Base-by-base conservation (phyloP, 2,329 filamentous ascomycete genomes). In the Cyphellophora attinorum region DNA sequence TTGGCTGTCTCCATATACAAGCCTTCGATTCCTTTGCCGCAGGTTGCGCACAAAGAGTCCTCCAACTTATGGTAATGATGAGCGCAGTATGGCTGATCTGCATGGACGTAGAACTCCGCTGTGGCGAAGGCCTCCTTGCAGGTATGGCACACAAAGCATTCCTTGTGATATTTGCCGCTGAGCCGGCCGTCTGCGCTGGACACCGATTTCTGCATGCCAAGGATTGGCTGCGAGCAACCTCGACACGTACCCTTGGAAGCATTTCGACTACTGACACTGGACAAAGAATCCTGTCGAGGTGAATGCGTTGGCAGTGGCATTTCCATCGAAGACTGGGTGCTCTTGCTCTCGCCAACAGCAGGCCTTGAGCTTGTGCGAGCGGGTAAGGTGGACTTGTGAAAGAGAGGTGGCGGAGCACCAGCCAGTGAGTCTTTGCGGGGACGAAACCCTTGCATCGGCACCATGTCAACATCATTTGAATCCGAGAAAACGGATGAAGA, bases 31-130 rank as follows among this genome's bases (percentile, higher is more conserved):
- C 91, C 91, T 8, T 68, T 67, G 44, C 82, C 73, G 57, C 91
- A 98, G 18, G 71, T 72, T 11, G 74, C 72, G 55, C 91, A 98
- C 1, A 95, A 64, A 30, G 85, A 93, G 33, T 81, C 81, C 50
- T 96, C 96, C 19, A 91, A 71, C 56, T 82, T 74, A 61, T 98
- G 91, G 55, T 96, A 98, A 59, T 96, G 86, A 32, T 79, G 77
- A 47, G 85, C 81, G 59, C 91, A 96, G 60, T 89, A 95, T 0
- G 91, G 91, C 39, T 76, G 71, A 59, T 98, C 85, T 45, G 81
- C 64, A 40, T 86, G 74, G 8, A 98, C 88, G 55, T 98, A 98
- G 51, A 96, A 96, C 39, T 91, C 86, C 2, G 85, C 74, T 0
- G 86, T 93, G 13, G 78, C 68, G 53, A 96, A 98, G 1, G 86